These are phyloP conservation scores for Syzygium oleosum DNA, from an alignment of 345 rosid species.

Conservation along the genomic window DNA sequence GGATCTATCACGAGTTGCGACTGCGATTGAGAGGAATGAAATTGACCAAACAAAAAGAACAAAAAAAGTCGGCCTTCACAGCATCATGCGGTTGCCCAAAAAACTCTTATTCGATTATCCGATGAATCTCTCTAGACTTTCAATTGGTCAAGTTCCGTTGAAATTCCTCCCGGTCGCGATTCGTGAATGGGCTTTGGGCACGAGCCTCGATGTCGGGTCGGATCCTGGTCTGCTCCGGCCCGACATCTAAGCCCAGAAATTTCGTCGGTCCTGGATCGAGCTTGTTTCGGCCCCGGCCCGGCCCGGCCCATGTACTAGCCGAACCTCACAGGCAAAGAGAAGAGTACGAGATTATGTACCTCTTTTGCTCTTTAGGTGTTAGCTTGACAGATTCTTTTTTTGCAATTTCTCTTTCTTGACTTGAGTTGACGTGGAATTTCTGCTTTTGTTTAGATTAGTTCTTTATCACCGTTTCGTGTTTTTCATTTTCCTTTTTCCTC, in stretches of 20 bases:
- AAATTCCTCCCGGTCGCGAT: accelerated
- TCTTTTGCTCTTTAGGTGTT: neutral
- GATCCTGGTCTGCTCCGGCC: neutral
- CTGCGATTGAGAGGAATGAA: neutral
- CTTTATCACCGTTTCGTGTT: neutral
- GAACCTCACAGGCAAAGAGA: neutral
- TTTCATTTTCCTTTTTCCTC: neutral
- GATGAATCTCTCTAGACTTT: neutral
- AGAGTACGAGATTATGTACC: neutral
- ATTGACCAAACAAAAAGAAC: neutral
- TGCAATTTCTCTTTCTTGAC: neutral
- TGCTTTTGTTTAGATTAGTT: neutral
- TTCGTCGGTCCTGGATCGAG: accelerated
- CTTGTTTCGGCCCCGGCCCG: neutral
- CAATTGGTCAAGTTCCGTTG: neutral
- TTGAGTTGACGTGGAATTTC: neutral
- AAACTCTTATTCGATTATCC: neutral
- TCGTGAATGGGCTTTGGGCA: neutral
- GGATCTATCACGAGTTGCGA: neutral
- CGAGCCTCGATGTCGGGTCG: neutral
- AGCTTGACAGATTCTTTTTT: neutral
- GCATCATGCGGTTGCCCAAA: neutral
- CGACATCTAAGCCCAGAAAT: neutral
- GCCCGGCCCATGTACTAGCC: neutral
- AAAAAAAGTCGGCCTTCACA: neutral